Conservation (phyloP, 805 yeast genomes). For the Ogataea pini region DNA sequence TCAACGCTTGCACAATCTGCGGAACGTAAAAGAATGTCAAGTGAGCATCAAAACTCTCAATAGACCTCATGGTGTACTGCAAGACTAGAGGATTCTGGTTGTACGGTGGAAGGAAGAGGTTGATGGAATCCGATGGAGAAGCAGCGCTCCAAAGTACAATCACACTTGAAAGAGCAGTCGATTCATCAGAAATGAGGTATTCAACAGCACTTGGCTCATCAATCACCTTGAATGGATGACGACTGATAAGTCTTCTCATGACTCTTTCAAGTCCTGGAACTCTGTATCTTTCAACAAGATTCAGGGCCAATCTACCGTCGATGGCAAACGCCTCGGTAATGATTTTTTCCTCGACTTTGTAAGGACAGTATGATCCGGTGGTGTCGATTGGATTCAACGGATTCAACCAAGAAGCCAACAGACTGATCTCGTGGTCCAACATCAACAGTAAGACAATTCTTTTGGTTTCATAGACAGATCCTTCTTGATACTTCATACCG, state of each 20-base stretch:
- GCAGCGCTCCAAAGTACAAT: conserved; percentile 67
- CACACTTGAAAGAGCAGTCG: conserved; percentile 15
- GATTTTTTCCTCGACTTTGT: conserved; percentile 41
- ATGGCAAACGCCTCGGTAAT: conserved; percentile 60
- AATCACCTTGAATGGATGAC: conserved; percentile 61
- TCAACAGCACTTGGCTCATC: conserved; percentile 59
- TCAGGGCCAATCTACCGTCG: conserved; percentile 73
- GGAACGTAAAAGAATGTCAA: conserved; percentile 96
- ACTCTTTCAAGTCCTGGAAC: conserved; percentile 40
- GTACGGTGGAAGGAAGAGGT: conserved; percentile 74
- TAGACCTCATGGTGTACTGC: conserved; percentile 88
- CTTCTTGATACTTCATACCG: conserved; percentile 24
- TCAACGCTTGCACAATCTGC: conserved; percentile 89
- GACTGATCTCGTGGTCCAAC: conserved; percentile 72
- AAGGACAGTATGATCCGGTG: conserved; percentile 38
- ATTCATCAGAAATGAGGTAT: conserved; percentile 41
- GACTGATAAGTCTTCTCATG: conserved; percentile 46
- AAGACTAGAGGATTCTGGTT: conserved; percentile 64
- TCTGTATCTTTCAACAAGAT: conserved; percentile 60
- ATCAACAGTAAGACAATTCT: conserved; percentile 59
- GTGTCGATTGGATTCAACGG: conserved; percentile 50
- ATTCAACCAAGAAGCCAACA: conserved; percentile 75
- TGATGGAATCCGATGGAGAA: conserved; percentile 83
- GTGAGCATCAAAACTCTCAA: conserved; percentile 84
- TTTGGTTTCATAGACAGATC: conserved; percentile 44